A percentile compares a stretch with the other conserved stretches of the same genome.
phyloP scores from a whole-genome alignment of 352 stramenopile species.

The Globisporangium sylvaticum region DNA sequence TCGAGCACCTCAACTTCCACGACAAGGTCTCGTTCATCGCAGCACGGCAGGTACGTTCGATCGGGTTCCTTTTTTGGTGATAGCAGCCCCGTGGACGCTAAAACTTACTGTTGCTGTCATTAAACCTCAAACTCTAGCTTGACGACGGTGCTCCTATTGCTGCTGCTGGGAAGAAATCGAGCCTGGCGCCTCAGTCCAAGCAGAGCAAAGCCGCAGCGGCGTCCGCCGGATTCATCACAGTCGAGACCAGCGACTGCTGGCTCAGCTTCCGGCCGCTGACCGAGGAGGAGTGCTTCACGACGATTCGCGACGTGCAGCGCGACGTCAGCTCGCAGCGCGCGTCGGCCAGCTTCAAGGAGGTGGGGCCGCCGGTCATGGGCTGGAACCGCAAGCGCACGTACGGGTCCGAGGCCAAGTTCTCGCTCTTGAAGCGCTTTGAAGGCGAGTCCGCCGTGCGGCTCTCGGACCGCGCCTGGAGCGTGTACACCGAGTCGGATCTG shows the following conservation, averaged over 20 bases:
- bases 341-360: conserved; percentile 13
- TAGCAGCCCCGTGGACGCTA: background rate
- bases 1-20: conserved; percentile 21
- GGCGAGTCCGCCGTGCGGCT: conserved; percentile 15
- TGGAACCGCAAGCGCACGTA: conserved; percentile 36
- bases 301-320: conserved; percentile 14
- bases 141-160: background rate
- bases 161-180: conserved; percentile 7
- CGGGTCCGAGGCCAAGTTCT: conserved; percentile 22
- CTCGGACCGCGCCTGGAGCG: conserved; percentile 17
- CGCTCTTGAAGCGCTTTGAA: conserved; percentile 26
- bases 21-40: conserved; percentile 23
- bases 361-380: conserved; percentile 23
- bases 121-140: background rate
- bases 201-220: background rate
- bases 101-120: background rate
- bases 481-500: conserved; percentile 27
- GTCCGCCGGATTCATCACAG: conserved; percentile 6
- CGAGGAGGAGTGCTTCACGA: conserved; percentile 20
- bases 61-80: background rate
- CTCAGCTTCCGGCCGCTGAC: conserved; percentile 23
- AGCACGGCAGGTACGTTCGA: conserved; percentile 12
- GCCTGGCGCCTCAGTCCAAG: background rate
- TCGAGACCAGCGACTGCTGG: conserved; percentile 16
- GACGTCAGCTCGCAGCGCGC: conserved; percentile 21